Conservation (phyloP, 179 eudicot genomes). For the Heliamphora ciliata region DNA sequence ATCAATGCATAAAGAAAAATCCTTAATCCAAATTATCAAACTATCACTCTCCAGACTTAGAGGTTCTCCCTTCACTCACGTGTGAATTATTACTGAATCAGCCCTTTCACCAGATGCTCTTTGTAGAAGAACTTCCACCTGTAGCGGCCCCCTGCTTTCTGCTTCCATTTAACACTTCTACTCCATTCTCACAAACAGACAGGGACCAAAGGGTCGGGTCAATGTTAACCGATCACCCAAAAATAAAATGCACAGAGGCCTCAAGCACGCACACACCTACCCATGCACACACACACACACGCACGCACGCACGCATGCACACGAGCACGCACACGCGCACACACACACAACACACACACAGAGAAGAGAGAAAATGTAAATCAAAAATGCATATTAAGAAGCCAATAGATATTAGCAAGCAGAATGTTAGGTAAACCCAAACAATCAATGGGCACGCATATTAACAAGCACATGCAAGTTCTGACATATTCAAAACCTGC, state of each 20-base stretch:
- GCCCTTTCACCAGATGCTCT: not conserved
- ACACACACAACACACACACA: no score
- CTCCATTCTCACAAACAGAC: not conserved
- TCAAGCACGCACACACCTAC: not conserved
- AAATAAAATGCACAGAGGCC: not conserved
- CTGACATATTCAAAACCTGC: not conserved
- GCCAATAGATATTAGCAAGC: not conserved
- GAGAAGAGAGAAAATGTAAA: no score
- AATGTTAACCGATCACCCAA: not conserved
- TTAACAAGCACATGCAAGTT: not conserved
- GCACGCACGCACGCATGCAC: no score
- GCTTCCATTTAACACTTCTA: not conserved
- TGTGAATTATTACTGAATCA: not conserved
- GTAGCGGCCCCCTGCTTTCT: not conserved
- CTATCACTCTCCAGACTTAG: not conserved
- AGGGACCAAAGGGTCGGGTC: not conserved
- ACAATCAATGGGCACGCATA: no score
- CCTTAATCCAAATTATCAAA: not conserved
- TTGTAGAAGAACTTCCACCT: not conserved
- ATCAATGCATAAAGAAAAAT: not conserved
- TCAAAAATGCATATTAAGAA: no score
- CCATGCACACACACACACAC: not conserved
- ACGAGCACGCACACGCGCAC: no score
- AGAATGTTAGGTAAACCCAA: not conserved
- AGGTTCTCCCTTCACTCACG: not conserved